phyloP scores from a whole-genome alignment of 73 alveolate genomes.

The Stentor coeruleus region DNA sequence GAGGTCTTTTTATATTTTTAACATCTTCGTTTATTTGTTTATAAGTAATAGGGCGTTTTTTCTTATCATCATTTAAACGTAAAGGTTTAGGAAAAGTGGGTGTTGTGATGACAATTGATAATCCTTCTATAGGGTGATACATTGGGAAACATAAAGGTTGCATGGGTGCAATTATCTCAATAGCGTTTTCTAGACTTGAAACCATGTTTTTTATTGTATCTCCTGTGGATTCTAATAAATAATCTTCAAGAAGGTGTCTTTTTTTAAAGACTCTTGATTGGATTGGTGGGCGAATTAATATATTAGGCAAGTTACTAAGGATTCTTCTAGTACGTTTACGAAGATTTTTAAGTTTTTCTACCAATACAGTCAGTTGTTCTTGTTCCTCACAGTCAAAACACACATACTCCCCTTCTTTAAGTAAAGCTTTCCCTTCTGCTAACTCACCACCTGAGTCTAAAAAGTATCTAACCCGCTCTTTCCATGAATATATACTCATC shows the following conservation, averaged over 20 bases:
- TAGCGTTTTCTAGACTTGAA: background rate
- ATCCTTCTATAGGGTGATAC: slow-evolving; percentile 13
- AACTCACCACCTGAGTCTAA: slow-evolving; percentile 9
- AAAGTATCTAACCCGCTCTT: background rate
- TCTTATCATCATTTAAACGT: background rate
- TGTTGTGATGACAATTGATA: background rate
- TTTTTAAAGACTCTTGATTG: background rate
- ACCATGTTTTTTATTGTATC: background rate
- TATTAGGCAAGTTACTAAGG: background rate
- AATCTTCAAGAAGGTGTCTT: background rate
- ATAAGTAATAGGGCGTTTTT: background rate
- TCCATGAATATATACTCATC: background rate
- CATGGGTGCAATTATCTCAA: background rate
- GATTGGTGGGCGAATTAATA: background rate
- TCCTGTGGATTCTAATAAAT: background rate
- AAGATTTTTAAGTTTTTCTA: background rate
- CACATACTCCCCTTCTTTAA: slow-evolving; percentile 15
- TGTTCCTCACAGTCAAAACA: slow-evolving; percentile 10
- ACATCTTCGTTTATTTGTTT: slow-evolving; percentile 5
- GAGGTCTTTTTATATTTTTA: background rate
- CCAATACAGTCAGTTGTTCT: background rate
- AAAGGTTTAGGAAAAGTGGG: background rate
- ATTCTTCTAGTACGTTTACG: background rate
- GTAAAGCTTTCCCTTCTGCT: background rate
- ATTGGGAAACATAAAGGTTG: background rate